phyloP scores from a whole-genome alignment of 176 grass and related monocot genomes.

The Rhynchospora breviuscula region DNA sequence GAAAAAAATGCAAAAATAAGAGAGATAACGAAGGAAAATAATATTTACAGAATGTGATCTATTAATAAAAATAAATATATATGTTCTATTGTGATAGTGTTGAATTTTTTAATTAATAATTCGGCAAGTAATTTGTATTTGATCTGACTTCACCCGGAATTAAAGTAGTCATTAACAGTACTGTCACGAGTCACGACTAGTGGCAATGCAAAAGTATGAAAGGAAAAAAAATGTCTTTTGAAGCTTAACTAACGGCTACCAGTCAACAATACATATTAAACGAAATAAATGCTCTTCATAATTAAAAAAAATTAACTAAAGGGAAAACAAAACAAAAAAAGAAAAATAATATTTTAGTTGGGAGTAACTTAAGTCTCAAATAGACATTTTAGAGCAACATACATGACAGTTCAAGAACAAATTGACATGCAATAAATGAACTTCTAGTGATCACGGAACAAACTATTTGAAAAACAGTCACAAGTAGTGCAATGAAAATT shows the following conservation, averaged over 20 bases:
- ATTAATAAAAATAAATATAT: no score
- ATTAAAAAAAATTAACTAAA: neutral
- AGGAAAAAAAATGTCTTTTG: neutral
- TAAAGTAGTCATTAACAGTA: neutral
- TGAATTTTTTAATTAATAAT: no score
- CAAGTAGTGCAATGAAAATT: no score
- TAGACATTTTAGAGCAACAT: neutral
- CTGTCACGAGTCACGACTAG: no score
- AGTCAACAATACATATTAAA: neutral
- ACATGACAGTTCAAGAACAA: neutral
- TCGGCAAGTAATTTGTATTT: neutral
- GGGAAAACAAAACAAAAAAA: neutral
- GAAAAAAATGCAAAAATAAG: neutral
- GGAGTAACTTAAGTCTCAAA: neutral
- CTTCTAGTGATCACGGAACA: neutral
- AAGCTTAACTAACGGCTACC: neutral
- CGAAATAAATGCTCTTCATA: neutral
- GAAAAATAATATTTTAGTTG: neutral
- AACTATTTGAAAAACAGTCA: neutral
- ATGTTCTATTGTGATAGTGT: no score
- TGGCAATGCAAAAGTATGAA: neutral
- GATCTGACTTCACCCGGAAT: neutral
- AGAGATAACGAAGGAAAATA: neutral
- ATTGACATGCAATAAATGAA: neutral
- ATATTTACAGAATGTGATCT: neutral